Evolutionary conservation across 169 alveolate genomes (phyloP).

Genomic region (Plasmodium sp.): DNA sequence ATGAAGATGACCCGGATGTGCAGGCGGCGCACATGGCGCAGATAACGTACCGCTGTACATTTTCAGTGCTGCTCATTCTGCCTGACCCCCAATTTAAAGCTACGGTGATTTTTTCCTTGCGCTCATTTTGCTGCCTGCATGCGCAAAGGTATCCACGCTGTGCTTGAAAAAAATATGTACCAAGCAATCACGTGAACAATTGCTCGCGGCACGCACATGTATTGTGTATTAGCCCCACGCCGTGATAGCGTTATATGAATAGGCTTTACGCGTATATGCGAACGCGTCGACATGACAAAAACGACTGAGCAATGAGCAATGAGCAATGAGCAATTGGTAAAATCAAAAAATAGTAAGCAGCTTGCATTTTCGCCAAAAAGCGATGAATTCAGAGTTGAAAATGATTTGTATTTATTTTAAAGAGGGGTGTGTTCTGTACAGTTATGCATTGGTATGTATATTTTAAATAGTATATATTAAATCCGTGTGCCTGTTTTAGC

Average conservation of each 20-base stretch:
- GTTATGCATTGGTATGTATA: background rate
- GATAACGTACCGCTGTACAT: background rate
- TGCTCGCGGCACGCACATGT: background rate
- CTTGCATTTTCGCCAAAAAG: background rate
- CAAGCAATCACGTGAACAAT: background rate
- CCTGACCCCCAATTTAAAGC: background rate
- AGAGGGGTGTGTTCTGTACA: background rate
- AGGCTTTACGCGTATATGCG: background rate
- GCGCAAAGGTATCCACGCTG: background rate
- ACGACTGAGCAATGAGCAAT: background rate
- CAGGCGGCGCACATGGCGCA: background rate
- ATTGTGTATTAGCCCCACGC: background rate
- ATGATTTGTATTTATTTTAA: background rate
- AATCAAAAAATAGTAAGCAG: background rate
- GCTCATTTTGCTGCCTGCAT: background rate
- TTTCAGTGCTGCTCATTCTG: background rate
- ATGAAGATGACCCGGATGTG: background rate
- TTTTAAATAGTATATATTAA: background rate
- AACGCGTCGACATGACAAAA: background rate
- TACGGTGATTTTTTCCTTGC: background rate
- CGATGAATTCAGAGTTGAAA: background rate
- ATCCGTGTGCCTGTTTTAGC: background rate
- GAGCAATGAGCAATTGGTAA: background rate
- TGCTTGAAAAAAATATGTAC: background rate
- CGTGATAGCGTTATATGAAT: background rate